Evolutionary conservation across 2,329 filamentous ascomycete genomes (phyloP), one percentile per base, ranked within the genome.

Genomic region (Colletotrichum sp.): DNA sequence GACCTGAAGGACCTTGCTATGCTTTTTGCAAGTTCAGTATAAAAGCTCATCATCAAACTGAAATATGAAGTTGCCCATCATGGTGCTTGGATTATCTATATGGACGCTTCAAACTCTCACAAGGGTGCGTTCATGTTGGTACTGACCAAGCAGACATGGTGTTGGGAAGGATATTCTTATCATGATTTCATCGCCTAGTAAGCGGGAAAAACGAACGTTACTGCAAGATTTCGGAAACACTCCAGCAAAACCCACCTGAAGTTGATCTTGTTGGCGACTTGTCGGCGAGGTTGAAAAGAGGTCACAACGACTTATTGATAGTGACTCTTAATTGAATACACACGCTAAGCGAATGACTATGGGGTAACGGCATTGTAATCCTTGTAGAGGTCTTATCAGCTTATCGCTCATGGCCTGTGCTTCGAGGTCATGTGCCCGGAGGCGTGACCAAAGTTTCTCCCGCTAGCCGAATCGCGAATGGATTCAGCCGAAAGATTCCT

Each of bases 401-500:
- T 36, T 65, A 71, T 71, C 69, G 13, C 24, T 9, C 8, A 28
- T 74, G 71, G 49, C n/a, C 62, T 39, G 71, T 75, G 75, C 72
- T 34, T 4, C 6, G 5, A 6, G 39, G 71, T 79, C 84, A 86
- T 79, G 82, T 86, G 85, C 78, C 3, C 0, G 1, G 1, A 0
- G 83, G 84, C 81, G 82, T 85, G 85, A 77, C 32, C 68, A 34
- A 62, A 62, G 71, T 71, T 80, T 86, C 81, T 82, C 80, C 81
- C 79, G 82, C 80, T 84, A 83, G 81, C 87, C 87, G 80, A 83
- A 84, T 83, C 78, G 83, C 80, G 84, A 85, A 79, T 81, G 82
- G 82, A 81, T 79, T 81, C 83, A 86, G 84, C 81, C 82, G 84
- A 85, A 86, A 87, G 84, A 89, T 89, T 89, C 86, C 84, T 85